Evolutionary conservation across 2,329 filamentous ascomycete species (phyloP), one percentile per base, ranked within the genome.

Genomic region (Dendrostoma leiphaemia): DNA sequence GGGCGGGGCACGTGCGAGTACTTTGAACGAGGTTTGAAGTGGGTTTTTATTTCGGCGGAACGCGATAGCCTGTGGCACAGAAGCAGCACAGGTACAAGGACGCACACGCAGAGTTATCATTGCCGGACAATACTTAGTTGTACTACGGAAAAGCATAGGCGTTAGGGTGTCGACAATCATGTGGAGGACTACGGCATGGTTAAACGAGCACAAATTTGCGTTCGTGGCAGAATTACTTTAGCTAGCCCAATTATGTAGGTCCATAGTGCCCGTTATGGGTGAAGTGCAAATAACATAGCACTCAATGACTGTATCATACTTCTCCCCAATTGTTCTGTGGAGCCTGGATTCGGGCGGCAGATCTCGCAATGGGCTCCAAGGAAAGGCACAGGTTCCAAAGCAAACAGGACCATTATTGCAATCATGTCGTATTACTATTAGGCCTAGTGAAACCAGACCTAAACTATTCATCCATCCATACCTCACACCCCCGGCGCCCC

Each of bases 391-490:
- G n/a, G n/a, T n/a, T n/a, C n/a, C n/a, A n/a, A n/a, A n/a, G n/a
- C n/a, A n/a, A n/a, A 45, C n/a, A 45, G 4, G 41, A 45, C 41
- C n/a, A 31, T 29, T 21, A n/a, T 23, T 43, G 43, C 45, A 15
- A 35, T 49, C 54, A 54, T 49, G 48, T 23, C 28, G 23, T 56
- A 56, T 56, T 56, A 56, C 45, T 51, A 56, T 56, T 56, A 56
- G 10, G 46, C 45, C 46, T 56, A 45, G 40, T 47, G 28, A 17
- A 29, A 47, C 51, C 50, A 54, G 40, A 46, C 6, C 44, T 46
- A 29, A 46, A 28, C 44, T 29, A 32, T 21, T 21, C 19, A n/a
- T 26, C 45, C 32, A 48, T 34, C 31, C 31, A 10, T 4, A 3
- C 4, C n/a, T n/a, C 44, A 21, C 17, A 9, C 28, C 23, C 29